Base-by-base conservation (phyloP, 176 grass and related monocot species). In the Cenchrus fungigraminus region DNA sequence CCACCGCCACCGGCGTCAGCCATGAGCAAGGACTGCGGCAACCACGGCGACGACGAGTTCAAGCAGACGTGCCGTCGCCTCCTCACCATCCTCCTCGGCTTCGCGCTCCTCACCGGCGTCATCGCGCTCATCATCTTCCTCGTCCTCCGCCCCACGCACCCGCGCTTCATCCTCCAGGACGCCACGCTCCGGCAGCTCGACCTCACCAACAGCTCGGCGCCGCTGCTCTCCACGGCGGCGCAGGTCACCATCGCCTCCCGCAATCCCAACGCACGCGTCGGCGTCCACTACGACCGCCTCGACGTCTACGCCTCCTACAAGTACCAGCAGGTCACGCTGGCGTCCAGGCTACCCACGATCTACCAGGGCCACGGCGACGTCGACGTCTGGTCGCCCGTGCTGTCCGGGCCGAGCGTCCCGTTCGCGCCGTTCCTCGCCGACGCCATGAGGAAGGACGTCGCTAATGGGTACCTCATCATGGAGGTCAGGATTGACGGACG, bases 291-390 rank as follows among this genome's bases (percentile, higher is more conserved):
- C 82, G 91, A 95, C 88, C 90, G 92, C 83, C 70, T 95, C 54
- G 90, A 95, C 74, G 90, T 91, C 45, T 97, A 91, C 75, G 92
- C 84, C 1, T 68, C 90, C 2, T 97, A 95, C 90, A 91, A 87
- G 83, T 95, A 90, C 91, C 92, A 95, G 83, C 95, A 95, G 87
- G 76, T 97, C 47, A 93, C 88, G 6, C 52, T 97, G 8, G 17
- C 61, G 10, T 1, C 88, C 1, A 2, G 49, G 34, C 51, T 97
- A 40, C 12, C 71, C 90, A 47, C 71, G 9, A 42, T 95, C 0
- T 95, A 93, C 89, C 95, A 97, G 85, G 92, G 95, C 65, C 95
- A 88, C 87, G 92, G 94, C 53, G 95, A 97, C 74, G 52, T 95
- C 25, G 90, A 91, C 82, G 79, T 97, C 19, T 97, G 92, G 92